Base-by-base conservation (phyloP, 805 yeast species). In the Saccharomycopsis lassenensis region DNA sequence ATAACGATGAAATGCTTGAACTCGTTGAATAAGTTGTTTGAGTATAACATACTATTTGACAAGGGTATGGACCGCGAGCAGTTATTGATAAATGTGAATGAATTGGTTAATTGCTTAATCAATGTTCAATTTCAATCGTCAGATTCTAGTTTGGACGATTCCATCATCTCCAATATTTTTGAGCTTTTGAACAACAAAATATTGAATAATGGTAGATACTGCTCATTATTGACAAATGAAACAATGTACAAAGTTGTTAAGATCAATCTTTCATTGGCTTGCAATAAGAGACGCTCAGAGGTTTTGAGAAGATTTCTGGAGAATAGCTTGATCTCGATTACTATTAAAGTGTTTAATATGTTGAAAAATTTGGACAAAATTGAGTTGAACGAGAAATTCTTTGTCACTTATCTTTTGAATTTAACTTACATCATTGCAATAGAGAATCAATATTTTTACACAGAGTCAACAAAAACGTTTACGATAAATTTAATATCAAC, bases 121-220 rank as follows among this genome's bases (percentile, higher is more conserved):
- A 95, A 85, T 53, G 91, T 97, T 58, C 72, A 95, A 31, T 91
- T 91, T 54, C 96, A 91, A 61, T 95, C 95, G 2, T 80, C 91
- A 0, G 95, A 87, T 52, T 94, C 85, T 54, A 70, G 79, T 24
- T 79, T 84, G 29, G 97, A 91, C 58, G 98, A 91, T 54, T 82
- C 93, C 0, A 89, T 91, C 3, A 61, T 91, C 31, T 65, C 89
- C 35, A 83, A 83, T 51, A 94, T 91, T 15, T 69, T 91, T 44
- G 65, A 79, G 29, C n/a, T n/a, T n/a, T 61, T 89, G 18, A 62
- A 89, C 48, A 89, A 85, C 46, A 55, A 59, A 16, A 66, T 87
- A 11, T 66, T 86, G 11, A 63, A 67, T 15, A 31, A 41, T 15
- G 29, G 29, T 2, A 32, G 14, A 1, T 61, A 77, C 30, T 79